phyloP scores from a whole-genome alignment of 768 basidiomycete species.

The Tricholoma matsutake region DNA sequence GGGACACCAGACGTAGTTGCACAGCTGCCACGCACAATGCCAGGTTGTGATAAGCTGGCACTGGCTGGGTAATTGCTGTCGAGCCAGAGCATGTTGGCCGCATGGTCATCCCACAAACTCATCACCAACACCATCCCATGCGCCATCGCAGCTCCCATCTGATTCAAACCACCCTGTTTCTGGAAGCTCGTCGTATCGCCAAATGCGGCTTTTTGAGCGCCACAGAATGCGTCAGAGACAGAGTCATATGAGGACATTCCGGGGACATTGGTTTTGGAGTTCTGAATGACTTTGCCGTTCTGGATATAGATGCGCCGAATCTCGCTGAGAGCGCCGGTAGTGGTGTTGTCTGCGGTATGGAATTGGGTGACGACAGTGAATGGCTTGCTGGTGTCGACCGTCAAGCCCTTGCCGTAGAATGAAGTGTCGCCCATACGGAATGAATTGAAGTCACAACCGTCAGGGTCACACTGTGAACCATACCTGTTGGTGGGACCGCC shows the following conservation, averaged over 20 bases:
- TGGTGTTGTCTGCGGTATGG: slow-evolving; percentile 35
- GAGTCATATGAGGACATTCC: slow-evolving; percentile 32
- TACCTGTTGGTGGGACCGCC: slow-evolving; percentile 27
- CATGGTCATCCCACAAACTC: slow-evolving; percentile 40
- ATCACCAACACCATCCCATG: slow-evolving; percentile 42
- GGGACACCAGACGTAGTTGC: slow-evolving; percentile 4
- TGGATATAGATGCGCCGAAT: slow-evolving; percentile 43
- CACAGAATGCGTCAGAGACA: slow-evolving; percentile 38
- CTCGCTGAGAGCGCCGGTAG: slow-evolving; percentile 35
- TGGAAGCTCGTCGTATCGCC: slow-evolving; percentile 42
- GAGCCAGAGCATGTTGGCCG: slow-evolving; percentile 15
- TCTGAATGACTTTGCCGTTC: slow-evolving; percentile 36
- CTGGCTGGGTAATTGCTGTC: neutral
- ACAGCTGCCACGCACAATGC: slow-evolving; percentile 6
- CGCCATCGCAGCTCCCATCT: slow-evolving; percentile 31
- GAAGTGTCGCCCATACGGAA: slow-evolving; percentile 36
- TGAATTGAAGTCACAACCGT: slow-evolving; percentile 46
- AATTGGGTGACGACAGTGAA: slow-evolving; percentile 46
- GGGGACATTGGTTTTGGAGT: slow-evolving; percentile 30
- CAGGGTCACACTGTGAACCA: slow-evolving; percentile 36
- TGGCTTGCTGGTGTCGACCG: slow-evolving; percentile 34
- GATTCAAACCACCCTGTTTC: slow-evolving; percentile 36
- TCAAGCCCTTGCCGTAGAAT: slow-evolving; percentile 35
- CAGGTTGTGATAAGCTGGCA: slow-evolving; percentile 9
- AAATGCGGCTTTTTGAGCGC: slow-evolving; percentile 40